Percentiles rank a stretch among this genome's conserved stretches.
Conservation (phyloP, 768 basidiomycete genomes). For the Naganishia antarctica region DNA sequence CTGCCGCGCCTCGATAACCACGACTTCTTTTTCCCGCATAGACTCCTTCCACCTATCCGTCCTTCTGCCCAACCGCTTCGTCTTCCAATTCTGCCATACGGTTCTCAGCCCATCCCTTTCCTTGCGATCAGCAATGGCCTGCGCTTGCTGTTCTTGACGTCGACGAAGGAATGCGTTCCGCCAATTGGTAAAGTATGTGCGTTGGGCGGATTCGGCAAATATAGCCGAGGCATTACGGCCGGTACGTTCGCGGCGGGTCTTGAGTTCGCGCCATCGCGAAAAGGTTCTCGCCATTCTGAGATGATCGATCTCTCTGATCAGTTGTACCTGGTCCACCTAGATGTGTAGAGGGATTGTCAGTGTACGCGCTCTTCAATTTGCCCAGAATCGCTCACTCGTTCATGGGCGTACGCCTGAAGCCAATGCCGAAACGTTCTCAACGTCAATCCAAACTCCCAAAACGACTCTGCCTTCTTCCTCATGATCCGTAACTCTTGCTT, state of each 20-base stretch:
- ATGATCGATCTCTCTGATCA: conserved; percentile 15
- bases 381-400: conserved; percentile 11
- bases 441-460: conserved; percentile 22
- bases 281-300: conserved; percentile 15
- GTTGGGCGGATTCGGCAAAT: conserved; percentile 12
- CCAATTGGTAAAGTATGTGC: not conserved
- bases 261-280: conserved; percentile 21
- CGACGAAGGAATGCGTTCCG: not conserved
- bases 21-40: conserved; percentile 16
- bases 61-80: conserved; percentile 13
- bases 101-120: not conserved
- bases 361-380: not conserved
- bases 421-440: conserved; percentile 1
- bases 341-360: too few species aligned
- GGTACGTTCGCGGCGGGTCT: conserved; percentile 6
- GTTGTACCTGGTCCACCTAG: conserved; percentile 2
- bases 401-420: conserved; percentile 3
- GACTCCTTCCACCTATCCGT: conserved; percentile 17
- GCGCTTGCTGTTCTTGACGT: conserved; percentile 3
- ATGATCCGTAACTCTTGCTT: conserved; percentile 15
- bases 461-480: conserved; percentile 21
- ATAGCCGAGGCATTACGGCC: conserved; percentile 9
- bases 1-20: not conserved
- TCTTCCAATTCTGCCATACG: conserved; percentile 9
- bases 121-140: not conserved